A percentile compares a stretch with the other conserved stretches of the same genome.
phyloP scores from a whole-genome alignment of 2,329 filamentous ascomycete species.

The Gliomastix tumulicola region DNA sequence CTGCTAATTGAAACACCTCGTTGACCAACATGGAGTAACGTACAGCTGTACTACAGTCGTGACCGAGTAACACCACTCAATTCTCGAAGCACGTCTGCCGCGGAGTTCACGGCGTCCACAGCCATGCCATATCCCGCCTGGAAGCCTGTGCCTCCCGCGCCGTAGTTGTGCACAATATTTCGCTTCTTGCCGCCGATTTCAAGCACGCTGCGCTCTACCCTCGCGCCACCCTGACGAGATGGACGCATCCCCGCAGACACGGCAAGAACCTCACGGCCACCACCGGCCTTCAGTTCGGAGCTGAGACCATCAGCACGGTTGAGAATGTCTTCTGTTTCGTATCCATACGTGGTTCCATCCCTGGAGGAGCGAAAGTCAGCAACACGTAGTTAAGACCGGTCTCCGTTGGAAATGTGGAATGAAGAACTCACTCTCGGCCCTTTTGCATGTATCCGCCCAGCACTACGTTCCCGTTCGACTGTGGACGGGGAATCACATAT shows the following conservation, averaged over 20 bases:
- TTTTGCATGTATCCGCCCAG: slow-evolving; percentile 31
- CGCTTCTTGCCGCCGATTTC: slow-evolving; percentile 13
- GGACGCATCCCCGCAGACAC: slow-evolving; percentile 23
- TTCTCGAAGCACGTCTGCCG: neutral
- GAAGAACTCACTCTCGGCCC: slow-evolving; percentile 15
- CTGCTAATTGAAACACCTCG: too few relatives aligned
- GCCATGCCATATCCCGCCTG: slow-evolving; percentile 35
- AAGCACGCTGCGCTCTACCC: slow-evolving; percentile 32
- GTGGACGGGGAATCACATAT: slow-evolving; percentile 23
- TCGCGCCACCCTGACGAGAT: slow-evolving; percentile 30
- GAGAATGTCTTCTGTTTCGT: slow-evolving; percentile 29
- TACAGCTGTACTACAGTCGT: too few relatives aligned
- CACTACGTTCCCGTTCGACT: slow-evolving; percentile 23
- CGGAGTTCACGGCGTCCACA: slow-evolving; percentile 19
- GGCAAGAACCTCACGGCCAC: slow-evolving; percentile 19
- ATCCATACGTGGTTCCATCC: slow-evolving; percentile 23
- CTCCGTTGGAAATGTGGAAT: neutral
- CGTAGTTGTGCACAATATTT: slow-evolving; percentile 32
- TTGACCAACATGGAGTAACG: too few relatives aligned
- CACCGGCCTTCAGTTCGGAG: slow-evolving; percentile 13
- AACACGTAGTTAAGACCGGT: neutral
- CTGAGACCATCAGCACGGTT: slow-evolving; percentile 22
- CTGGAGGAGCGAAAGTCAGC: slow-evolving; percentile 8
- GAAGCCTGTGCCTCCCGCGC: slow-evolving; percentile 36
- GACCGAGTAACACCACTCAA: neutral